Evolutionary conservation across 306 rosid genomes (phyloP).

Genomic region (Delonix regia): DNA sequence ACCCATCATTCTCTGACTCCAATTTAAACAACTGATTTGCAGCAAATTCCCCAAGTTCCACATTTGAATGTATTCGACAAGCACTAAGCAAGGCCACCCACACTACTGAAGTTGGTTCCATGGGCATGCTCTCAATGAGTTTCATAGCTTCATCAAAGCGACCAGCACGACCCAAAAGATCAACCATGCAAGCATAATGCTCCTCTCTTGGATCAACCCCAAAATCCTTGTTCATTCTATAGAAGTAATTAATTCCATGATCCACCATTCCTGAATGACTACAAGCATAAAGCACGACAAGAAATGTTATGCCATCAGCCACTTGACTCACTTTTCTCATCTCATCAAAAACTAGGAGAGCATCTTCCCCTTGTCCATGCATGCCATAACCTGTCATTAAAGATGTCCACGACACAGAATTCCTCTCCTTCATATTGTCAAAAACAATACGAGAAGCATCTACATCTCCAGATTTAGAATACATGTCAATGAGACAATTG

Average conservation of each 20-base stretch:
- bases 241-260: slow-evolving; percentile 63
- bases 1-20: slow-evolving; percentile 70
- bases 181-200: slow-evolving; percentile 92
- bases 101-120: slow-evolving; percentile 68
- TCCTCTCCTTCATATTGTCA: slow-evolving; percentile 55
- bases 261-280: slow-evolving; percentile 85
- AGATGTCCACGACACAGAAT: slow-evolving; percentile 88
- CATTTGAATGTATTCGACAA: slow-evolving; percentile 68
- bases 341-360: slow-evolving; percentile 61
- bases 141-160: slow-evolving; percentile 61
- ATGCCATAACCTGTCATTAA: slow-evolving; percentile 79
- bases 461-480: slow-evolving; percentile 80
- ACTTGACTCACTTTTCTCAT: slow-evolving; percentile 58
- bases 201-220: slow-evolving; percentile 73
- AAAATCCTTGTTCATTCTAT: slow-evolving; percentile 59
- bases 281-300: slow-evolving; percentile 84
- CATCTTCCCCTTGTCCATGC: slow-evolving; percentile 89
- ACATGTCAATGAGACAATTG: slow-evolving; percentile 89
- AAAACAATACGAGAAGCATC: slow-evolving; percentile 73
- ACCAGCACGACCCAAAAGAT: slow-evolving; percentile 86
- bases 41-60: slow-evolving; percentile 83
- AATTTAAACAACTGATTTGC: slow-evolving; percentile 52
- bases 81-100: slow-evolving; percentile 86
- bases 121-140: slow-evolving; percentile 70
- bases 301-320: slow-evolving; percentile 75